Evolutionary conservation across 2,329 filamentous ascomycete species (phyloP), one percentile per base, ranked within the genome.

Genomic region (Trichoderma sp.): DNA sequence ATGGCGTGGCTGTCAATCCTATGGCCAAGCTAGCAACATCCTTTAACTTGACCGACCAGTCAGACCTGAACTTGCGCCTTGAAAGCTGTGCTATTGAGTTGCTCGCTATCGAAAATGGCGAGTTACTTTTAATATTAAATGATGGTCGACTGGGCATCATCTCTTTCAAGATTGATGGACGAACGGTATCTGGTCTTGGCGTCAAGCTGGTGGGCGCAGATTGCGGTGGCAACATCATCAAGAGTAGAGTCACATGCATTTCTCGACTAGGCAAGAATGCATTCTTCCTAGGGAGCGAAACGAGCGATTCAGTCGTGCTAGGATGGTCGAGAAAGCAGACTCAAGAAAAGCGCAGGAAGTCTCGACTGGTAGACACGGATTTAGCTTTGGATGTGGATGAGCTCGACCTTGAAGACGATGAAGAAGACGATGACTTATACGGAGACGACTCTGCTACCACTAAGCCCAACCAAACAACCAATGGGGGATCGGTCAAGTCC

Each of bases 1-100:
- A 93, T 75, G 95, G 94, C 2, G 91, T 98, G 69, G 95, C 91
- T 4, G 92, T 99, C 72, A 99, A 99, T 76, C 87, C 93, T 39
- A 96, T 97, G 80, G 91, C 94, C 5, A 93, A 90, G 77, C 88
- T 92, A 70, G 88, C 89, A 71, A 97, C 95, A 2, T 87, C 91
- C 0, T 98, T 97, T 75, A 88, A 90, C 61, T 89, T 99, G 77
- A 86, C 88, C 5, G 96, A 99, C 77, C 95, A 97, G 79, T 92
- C 93, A 0, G 88, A 92, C 56, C 83, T 98, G 55, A 87, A 87
- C 18, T 82, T 98, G 70, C 91, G 90, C 43, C 83, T 99, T 1
- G 96, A 99, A 80, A 89, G 90, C 11, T 96, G 92, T 78, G 84
- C 86, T 30, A 84, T 97, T 56, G 92, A 96, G 72, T 85, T 91